Base-by-base conservation (phyloP, 805 yeast genomes). In the Teunomyces barrocoloradensis region DNA sequence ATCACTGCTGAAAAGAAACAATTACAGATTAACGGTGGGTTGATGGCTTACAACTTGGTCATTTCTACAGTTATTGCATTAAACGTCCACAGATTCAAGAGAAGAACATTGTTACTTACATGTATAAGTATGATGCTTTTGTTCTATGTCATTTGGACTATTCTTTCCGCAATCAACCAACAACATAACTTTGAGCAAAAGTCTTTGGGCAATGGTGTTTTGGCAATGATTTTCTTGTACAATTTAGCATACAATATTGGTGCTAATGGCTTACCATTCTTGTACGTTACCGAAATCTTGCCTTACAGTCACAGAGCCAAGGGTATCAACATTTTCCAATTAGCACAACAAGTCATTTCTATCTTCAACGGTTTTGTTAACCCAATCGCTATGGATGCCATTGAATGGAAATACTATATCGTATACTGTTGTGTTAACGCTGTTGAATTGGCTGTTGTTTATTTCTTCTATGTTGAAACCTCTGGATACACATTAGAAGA, bases 191-290 rank as follows among this genome's bases (percentile, higher is more conserved):
- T 71, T 54, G 58, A 64, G 47, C 66, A 76, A 47, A 73, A 73
- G 50, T 17, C 61, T 3, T 58, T 71, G 27, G 77, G 75, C 42
- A 65, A 66, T 46, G 82, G 78, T 50, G 79, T 76, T 21, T 66
- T 71, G 56, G 78, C 78, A 6, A 73, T 79, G 77, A 74, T 79
- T 43, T 78, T 76, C 69, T 55, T 77, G 29, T 75, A 66, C 70
- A 67, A 69, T 58, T 54, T 61, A 44, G 64, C 67, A 34, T 77
- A 75, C 61, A 66, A 73, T 53, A 59, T 68, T 38, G 77, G 76
- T 33, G 56, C 64, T 44, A 73, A 74, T 48, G 80, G 80, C 43
- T 64, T 76, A 46, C 78, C 79, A 44, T 69, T 60, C 56, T 55
- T 74, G 39, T 78, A 77, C 56, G 54, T 71, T 44, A 74, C 81